These are phyloP conservation scores for Passalora sequoiae DNA, from an alignment of 2,329 filamentous ascomycete genomes.

Conservation along the genomic window DNA sequence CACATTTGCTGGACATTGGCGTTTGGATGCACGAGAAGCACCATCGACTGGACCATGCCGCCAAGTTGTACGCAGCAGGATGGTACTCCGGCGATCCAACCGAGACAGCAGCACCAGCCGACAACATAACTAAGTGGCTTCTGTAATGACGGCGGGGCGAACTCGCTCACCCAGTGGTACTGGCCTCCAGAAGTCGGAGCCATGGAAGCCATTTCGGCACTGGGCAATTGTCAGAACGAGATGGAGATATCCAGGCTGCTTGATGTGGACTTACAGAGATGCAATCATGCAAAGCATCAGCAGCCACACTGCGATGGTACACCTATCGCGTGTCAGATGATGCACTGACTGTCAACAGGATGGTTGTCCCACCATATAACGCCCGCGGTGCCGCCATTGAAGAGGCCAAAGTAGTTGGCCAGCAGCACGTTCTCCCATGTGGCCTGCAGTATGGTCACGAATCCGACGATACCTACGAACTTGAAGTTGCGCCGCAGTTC, in stretches of 20 bases:
- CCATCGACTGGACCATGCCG: conserved; percentile 31
- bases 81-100: conserved; percentile 32
- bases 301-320: conserved; percentile 32
- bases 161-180: conserved; percentile 37
- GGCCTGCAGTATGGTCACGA: conserved; percentile 50
- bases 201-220: conserved; percentile 32
- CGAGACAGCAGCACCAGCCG: conserved; percentile 38
- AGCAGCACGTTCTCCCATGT: conserved; percentile 51
- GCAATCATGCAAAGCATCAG: conserved; percentile 31
- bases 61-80: conserved; percentile 29
- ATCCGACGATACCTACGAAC: conserved; percentile 48
- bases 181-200: conserved; percentile 28
- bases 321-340: conserved; percentile 10
- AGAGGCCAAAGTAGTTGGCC: conserved; percentile 29
- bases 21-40: conserved; percentile 27
- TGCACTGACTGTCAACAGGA: too few species aligned
- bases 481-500: conserved; percentile 49
- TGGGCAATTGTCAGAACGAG: conserved; percentile 11
- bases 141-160: conserved; percentile 40
- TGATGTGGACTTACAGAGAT: conserved; percentile 22
- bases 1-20: conserved; percentile 25
- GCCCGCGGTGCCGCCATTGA: conserved; percentile 30
- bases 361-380: neutral
- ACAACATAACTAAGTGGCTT: conserved; percentile 44
- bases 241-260: neutral